Conservation (phyloP, 306 rosid species). For the Fragaria nilgerrensis region DNA sequence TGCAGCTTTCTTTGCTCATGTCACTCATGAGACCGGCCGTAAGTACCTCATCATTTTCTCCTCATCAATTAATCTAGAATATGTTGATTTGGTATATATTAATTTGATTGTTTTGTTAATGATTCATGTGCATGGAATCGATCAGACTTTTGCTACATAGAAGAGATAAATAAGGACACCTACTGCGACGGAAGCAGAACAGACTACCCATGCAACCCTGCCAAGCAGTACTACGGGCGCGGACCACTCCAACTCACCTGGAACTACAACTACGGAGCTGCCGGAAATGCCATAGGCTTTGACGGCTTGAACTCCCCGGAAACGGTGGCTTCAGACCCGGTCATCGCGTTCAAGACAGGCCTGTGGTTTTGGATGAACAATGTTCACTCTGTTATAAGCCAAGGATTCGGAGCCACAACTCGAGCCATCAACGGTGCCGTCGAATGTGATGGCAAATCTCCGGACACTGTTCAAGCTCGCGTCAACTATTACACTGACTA, state of each 20-base stretch:
- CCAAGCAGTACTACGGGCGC: constrained; percentile 8
- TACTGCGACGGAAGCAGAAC: background rate
- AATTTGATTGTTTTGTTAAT: background rate
- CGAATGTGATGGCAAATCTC: constrained; percentile 19
- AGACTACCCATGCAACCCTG: constrained; percentile 13
- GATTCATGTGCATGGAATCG: background rate
- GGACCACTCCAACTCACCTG: constrained; percentile 21
- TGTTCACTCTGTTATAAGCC: constrained; percentile 6
- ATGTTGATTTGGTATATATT: background rate
- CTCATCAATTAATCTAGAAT: background rate
- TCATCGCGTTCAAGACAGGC: background rate
- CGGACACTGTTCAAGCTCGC: constrained; percentile 20
- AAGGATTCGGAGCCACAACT: constrained; percentile 38
- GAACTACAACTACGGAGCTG: constrained; percentile 25
- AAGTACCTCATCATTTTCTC: background rate
- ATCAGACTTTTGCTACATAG: constrained; percentile 25
- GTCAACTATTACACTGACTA: constrained; percentile 16
- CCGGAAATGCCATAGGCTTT: background rate
- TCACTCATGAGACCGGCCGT: constrained; percentile 33
- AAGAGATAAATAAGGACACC: constrained; percentile 4
- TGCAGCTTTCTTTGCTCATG: constrained; percentile 39
- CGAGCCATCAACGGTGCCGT: constrained; percentile 20
- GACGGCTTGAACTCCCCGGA: constrained; percentile 18
- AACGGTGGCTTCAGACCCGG: background rate
- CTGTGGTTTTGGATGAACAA: constrained; percentile 34